These are phyloP conservation scores for Tolypocladium ovalisporum DNA, from an alignment of 2,329 filamentous ascomycete species.

Conservation along the genomic window DNA sequence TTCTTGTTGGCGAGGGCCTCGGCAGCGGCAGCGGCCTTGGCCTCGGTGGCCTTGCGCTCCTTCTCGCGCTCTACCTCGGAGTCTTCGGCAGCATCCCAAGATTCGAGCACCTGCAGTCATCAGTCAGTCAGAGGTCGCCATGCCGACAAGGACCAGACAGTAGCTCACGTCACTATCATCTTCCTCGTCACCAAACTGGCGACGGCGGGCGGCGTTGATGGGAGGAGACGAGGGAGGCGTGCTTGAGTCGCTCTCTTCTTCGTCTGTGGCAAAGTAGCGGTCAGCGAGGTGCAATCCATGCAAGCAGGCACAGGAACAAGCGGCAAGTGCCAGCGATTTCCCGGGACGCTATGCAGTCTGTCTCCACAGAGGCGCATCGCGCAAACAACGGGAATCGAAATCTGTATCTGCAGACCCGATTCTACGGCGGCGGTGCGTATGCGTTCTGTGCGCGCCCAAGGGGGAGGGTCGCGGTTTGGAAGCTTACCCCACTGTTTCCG, in stretches of 20 bases:
- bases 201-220: constrained; percentile 29
- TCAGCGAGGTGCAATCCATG: constrained; percentile 9
- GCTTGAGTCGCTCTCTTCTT: constrained; percentile 27
- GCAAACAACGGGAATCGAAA: background rate
- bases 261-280: constrained; percentile 18
- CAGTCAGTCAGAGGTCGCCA: background rate
- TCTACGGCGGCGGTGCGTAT: background rate
- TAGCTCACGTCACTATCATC: constrained; percentile 63
- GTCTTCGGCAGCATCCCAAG: constrained; percentile 95
- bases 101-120: constrained; percentile 68
- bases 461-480: background rate
- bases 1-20: constrained; percentile 87
- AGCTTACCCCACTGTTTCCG: constrained; percentile 31
- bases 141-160: background rate
- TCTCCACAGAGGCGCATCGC: constrained; percentile 1
- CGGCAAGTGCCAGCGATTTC: background rate
- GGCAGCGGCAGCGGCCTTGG: constrained; percentile 80
- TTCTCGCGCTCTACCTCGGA: constrained; percentile 96
- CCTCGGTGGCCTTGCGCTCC: constrained; percentile 73
- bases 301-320: background rate
- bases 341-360: background rate
- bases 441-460: background rate
- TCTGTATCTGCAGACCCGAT: constrained; percentile 1
- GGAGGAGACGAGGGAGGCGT: constrained; percentile 25
- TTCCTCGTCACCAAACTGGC: constrained; percentile 85